Conservation (phyloP, 2,329 filamentous ascomycete species). For the Ophiostoma perfectum region DNA sequence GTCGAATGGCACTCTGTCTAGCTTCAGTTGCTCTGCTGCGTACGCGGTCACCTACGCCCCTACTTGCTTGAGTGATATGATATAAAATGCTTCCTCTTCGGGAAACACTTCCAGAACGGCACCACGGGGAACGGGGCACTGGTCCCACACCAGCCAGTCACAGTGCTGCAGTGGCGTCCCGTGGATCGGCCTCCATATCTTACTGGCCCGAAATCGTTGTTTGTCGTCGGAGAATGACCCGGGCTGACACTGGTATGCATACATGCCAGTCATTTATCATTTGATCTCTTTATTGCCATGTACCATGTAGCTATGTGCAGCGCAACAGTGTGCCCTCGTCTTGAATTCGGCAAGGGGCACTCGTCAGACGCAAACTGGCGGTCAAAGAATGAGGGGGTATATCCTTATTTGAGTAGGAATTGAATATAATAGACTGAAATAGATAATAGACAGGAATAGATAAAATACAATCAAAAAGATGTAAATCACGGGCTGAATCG, state of each 20-base stretch:
- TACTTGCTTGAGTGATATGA: not conserved
- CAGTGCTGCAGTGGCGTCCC: slow-evolving; percentile 22
- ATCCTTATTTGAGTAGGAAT: too few species aligned
- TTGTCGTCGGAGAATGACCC: slow-evolving; percentile 7
- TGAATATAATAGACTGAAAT: too few species aligned
- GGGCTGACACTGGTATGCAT: not conserved
- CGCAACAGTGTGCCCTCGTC: not conserved
- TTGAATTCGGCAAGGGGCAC: not conserved
- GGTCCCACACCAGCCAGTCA: slow-evolving; percentile 23
- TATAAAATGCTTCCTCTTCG: not conserved
- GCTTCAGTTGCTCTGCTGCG: not conserved
- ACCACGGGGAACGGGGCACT: not conserved
- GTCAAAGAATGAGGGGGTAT: not conserved
- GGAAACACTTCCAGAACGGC: not conserved
- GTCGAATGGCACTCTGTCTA: not conserved
- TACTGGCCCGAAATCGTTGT: slow-evolving; percentile 24
- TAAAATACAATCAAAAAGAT: too few species aligned
- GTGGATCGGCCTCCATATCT: slow-evolving; percentile 24
- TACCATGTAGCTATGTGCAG: not conserved
- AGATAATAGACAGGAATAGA: too few species aligned
- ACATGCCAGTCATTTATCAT: not conserved
- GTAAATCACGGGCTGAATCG: too few species aligned
- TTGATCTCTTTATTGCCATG: not conserved
- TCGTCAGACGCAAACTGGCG: not conserved
- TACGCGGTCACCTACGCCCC: too few species aligned